Conservation (phyloP, 106 monocot genomes). For the Narthecium ossifragum region DNA sequence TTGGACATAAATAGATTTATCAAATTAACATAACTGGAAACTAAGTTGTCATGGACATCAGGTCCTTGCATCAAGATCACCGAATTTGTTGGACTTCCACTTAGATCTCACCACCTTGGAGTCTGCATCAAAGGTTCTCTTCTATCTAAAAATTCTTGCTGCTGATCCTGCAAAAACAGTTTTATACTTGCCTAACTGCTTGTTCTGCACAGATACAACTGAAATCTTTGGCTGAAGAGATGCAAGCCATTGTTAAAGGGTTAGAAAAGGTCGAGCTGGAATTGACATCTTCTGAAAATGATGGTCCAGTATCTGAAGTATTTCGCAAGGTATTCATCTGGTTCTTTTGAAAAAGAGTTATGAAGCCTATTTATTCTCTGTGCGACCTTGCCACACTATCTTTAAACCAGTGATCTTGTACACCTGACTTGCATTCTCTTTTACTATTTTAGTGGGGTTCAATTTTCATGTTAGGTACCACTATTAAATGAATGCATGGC, state of each 20-base stretch:
- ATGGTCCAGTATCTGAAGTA: conserved; percentile 77
- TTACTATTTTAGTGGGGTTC: no score
- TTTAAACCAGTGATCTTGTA: no score
- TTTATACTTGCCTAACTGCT: not conserved
- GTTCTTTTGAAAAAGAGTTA: no score
- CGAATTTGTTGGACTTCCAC: conserved; percentile 82
- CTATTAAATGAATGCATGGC: no score
- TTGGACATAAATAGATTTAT: no score
- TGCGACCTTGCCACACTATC: no score
- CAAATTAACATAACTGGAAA: no score
- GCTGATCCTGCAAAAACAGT: conserved; percentile 7
- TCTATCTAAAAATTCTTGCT: conserved; percentile 3
- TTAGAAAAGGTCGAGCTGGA: conserved; percentile 71
- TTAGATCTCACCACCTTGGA: conserved; percentile 73
- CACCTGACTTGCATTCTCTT: no score
- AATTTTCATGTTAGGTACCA: no score
- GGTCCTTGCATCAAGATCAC: conserved; percentile 80
- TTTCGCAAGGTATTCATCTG: conserved; percentile 81
- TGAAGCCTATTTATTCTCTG: no score
- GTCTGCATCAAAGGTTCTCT: conserved; percentile 85
- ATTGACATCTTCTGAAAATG: conserved; percentile 70
- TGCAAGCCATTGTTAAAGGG: conserved; percentile 80
- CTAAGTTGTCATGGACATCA: conserved; percentile 21
- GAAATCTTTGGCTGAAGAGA: conserved; percentile 72
- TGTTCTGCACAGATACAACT: conserved; percentile 53